These are phyloP conservation scores for Pseudodiploospora longispora DNA, from an alignment of 2,329 filamentous ascomycete species.

Conservation along the genomic window DNA sequence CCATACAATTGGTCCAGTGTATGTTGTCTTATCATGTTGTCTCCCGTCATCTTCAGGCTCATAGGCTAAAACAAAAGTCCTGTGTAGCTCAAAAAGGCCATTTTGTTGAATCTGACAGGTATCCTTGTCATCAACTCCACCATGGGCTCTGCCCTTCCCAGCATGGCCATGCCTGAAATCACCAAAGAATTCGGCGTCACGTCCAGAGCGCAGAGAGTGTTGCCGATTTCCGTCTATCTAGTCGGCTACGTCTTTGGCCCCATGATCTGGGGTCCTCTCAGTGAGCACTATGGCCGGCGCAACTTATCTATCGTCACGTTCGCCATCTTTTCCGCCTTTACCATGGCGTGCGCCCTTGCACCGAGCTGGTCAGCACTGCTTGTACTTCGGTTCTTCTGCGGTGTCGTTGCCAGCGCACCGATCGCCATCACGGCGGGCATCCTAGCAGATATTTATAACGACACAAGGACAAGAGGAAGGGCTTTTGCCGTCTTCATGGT, in stretches of 20 bases:
- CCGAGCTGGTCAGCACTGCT: conserved; percentile 45
- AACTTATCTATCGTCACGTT: conserved; percentile 38
- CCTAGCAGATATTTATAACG: conserved; percentile 57
- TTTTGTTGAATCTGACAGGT: conserved; percentile 47
- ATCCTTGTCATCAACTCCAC: conserved; percentile 59
- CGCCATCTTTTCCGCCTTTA: conserved; percentile 39
- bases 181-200: conserved; percentile 48
- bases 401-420: conserved; percentile 47
- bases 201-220: conserved; percentile 34
- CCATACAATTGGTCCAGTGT: conserved; percentile 44
- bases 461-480: conserved; percentile 42
- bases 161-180: conserved; percentile 53
- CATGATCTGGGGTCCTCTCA: conserved; percentile 56
- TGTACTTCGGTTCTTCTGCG: conserved; percentile 46
- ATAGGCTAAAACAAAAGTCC: background rate
- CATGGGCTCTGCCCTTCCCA: conserved; percentile 56
- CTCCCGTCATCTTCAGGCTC: background rate
- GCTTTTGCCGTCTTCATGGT: conserved; percentile 59
- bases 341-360: conserved; percentile 47
- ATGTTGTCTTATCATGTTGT: conserved; percentile 6
- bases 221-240: conserved; percentile 57
- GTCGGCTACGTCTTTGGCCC: conserved; percentile 56
- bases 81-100: conserved; percentile 43
- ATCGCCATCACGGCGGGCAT: conserved; percentile 57
- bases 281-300: conserved; percentile 55